Evolutionary conservation across 1,284 basidiomycete species (phyloP).

Genomic region (Chalciporus piperatoides): DNA sequence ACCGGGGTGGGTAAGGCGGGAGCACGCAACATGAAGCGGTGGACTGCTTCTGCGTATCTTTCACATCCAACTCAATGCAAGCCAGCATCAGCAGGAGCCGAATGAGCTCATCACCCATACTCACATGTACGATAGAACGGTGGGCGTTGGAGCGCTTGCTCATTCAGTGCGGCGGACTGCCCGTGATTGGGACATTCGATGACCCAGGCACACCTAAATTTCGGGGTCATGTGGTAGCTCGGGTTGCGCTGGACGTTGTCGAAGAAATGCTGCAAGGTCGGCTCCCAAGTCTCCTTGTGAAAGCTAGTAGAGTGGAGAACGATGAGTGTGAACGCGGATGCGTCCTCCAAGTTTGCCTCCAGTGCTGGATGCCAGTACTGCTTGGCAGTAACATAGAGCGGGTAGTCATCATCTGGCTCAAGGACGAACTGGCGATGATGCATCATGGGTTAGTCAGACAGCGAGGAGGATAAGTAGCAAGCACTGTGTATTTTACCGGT

Average conservation of each 20-base stretch:
- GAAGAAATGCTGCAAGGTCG: conserved; percentile 38
- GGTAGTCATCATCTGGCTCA: conserved; percentile 37
- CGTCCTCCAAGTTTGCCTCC: conserved; percentile 30
- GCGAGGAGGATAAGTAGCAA: neutral
- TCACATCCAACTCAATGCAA: conserved; percentile 50
- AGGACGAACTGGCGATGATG: conserved; percentile 21
- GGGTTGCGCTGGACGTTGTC: conserved; percentile 16
- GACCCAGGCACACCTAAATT: conserved; percentile 48
- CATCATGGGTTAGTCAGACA: conserved; percentile 12
- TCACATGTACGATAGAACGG: conserved; percentile 45
- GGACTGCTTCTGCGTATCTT: conserved; percentile 51
- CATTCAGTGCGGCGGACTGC: conserved; percentile 42
- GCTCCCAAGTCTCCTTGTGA: conserved; percentile 67
- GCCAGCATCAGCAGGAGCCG: neutral
- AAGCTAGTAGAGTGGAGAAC: conserved; percentile 61
- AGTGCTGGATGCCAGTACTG: conserved; percentile 47
- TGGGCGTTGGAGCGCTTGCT: conserved; percentile 35
- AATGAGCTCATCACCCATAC: conserved; percentile 16
- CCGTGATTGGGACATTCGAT: conserved; percentile 56
- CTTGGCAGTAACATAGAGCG: conserved; percentile 52
- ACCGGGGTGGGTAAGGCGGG: conserved; percentile 36
- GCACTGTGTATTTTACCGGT: neutral
- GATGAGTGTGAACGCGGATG: conserved; percentile 48
- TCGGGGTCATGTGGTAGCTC: conserved; percentile 24
- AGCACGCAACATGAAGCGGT: conserved; percentile 48